A percentile compares a stretch with the other conserved stretches of the same genome.
phyloP scores from a whole-genome alignment of 352 stramenopile genomes.

The Phytophthora cryptogea region DNA sequence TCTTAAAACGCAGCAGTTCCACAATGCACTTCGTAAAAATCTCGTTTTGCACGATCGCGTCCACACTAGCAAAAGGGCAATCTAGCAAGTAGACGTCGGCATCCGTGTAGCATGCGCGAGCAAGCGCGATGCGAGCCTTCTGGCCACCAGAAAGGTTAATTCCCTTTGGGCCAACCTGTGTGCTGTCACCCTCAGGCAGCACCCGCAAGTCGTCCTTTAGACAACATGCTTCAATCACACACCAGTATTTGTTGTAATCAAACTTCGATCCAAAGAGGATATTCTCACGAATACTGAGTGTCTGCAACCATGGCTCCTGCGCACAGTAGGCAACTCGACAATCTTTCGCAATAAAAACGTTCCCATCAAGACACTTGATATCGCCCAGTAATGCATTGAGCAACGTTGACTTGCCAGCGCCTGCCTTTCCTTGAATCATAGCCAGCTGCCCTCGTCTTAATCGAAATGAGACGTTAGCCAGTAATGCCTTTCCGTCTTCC shows the following conservation, averaged over 20 bases:
- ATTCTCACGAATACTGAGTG: constrained; percentile 96
- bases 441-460: constrained; percentile 54
- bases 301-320: constrained; percentile 96
- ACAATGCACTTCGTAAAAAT: constrained; percentile 64
- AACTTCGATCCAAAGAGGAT: constrained; percentile 94
- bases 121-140: constrained; percentile 60
- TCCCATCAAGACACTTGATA: constrained; percentile 45
- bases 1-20: constrained; percentile 55
- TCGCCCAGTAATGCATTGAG: constrained; percentile 56
- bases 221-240: constrained; percentile 65
- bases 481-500: constrained; percentile 42
- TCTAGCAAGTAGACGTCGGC: constrained; percentile 60
- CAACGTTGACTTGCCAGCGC: constrained; percentile 67
- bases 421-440: constrained; percentile 62
- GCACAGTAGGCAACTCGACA: constrained; percentile 80
- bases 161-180: constrained; percentile 50
- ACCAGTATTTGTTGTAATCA: constrained; percentile 65
- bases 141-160: constrained; percentile 64
- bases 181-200: constrained; percentile 63
- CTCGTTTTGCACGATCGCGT: constrained; percentile 62
- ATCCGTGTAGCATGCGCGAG: constrained; percentile 58
- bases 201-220: constrained; percentile 45
- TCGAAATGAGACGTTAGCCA: constrained; percentile 55
- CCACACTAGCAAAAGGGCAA: constrained; percentile 56
- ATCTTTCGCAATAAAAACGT: constrained; percentile 38